A percentile compares a stretch with the other conserved stretches of the same genome.
phyloP scores from a whole-genome alignment of 768 basidiomycete genomes.

The Termitomyces sp. region DNA sequence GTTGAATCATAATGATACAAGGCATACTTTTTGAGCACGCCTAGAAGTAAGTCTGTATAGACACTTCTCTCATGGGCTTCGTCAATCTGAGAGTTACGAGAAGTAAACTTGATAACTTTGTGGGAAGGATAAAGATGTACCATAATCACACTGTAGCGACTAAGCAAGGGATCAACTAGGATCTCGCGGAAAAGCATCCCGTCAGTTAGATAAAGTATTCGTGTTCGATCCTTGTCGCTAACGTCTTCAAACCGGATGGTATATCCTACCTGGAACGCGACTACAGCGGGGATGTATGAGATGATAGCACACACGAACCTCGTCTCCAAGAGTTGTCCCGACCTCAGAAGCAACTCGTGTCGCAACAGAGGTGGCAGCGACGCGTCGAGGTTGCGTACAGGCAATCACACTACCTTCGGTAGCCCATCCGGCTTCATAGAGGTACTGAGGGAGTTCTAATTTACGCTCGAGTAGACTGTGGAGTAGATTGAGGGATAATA shows the following conservation, averaged over 20 bases:
- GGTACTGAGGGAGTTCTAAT: conserved; percentile 91
- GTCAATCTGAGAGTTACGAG: conserved; percentile 62
- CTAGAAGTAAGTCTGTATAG: conserved; percentile 93
- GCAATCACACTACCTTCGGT: conserved; percentile 78
- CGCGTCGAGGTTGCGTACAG: conserved; percentile 90
- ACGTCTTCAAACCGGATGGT: conserved; percentile 97
- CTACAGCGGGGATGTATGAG: conserved; percentile 20
- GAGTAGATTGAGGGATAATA: conserved; percentile 13
- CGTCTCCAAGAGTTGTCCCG: conserved; percentile 83
- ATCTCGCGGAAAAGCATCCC: conserved; percentile 97
- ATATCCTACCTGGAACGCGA: conserved; percentile 77
- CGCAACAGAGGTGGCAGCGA: conserved; percentile 95
- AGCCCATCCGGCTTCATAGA: conserved; percentile 93
- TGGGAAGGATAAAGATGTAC: conserved; percentile 36
- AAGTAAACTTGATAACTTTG: not conserved
- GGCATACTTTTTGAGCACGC: conserved; percentile 85
- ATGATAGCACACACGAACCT: conserved; percentile 42
- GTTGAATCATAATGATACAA: not conserved
- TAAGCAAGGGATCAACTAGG: conserved; percentile 87
- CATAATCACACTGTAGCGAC: conserved; percentile 95
- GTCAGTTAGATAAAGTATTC: conserved; percentile 96
- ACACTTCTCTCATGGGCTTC: conserved; percentile 96
- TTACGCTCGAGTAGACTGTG: conserved; percentile 14
- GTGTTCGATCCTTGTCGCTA: conserved; percentile 76
- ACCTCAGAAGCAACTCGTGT: conserved; percentile 90